Evolutionary conservation across 2,329 filamentous ascomycete species (phyloP).

Genomic region (Amylocarpus encephaloides): DNA sequence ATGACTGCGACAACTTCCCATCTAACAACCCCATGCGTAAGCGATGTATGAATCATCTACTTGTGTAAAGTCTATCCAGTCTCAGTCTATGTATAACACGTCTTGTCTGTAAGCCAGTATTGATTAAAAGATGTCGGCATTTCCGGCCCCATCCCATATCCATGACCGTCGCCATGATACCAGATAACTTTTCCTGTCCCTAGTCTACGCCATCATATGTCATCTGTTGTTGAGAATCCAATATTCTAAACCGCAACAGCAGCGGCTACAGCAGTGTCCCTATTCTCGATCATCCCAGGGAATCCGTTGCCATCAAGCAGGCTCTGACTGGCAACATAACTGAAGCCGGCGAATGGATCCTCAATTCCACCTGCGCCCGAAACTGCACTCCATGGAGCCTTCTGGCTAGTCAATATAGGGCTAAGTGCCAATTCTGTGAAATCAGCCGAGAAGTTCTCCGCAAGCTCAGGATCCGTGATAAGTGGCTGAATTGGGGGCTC

Average conservation of each 20-base stretch:
- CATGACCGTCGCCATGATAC: too few species aligned
- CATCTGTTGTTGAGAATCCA: too few species aligned
- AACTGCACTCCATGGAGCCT: slow-evolving; percentile 22
- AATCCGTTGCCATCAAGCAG: slow-evolving; percentile 29
- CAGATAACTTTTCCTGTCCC: too few species aligned
- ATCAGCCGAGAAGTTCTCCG: slow-evolving; percentile 92
- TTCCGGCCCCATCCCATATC: too few species aligned
- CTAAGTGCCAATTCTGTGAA: slow-evolving; percentile 84
- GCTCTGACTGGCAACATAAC: slow-evolving; percentile 32
- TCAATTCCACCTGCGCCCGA: slow-evolving; percentile 13
- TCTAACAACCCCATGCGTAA: too few species aligned
- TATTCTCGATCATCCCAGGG: slow-evolving; percentile 6
- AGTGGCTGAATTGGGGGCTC: slow-evolving; percentile 86
- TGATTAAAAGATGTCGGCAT: too few species aligned
- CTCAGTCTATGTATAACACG: too few species aligned
- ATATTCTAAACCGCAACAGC: not conserved
- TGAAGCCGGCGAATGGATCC: slow-evolving; percentile 32
- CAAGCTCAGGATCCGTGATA: slow-evolving; percentile 90
- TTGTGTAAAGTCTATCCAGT: too few species aligned
- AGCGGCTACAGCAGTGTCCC: not conserved
- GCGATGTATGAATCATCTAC: too few species aligned
- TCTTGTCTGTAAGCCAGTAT: too few species aligned
- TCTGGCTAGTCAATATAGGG: slow-evolving; percentile 48
- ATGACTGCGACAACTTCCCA: too few species aligned
- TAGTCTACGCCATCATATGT: too few species aligned